phyloP scores from a whole-genome alignment of 1,284 basidiomycete genomes.

The Cryptococcus floricola region DNA sequence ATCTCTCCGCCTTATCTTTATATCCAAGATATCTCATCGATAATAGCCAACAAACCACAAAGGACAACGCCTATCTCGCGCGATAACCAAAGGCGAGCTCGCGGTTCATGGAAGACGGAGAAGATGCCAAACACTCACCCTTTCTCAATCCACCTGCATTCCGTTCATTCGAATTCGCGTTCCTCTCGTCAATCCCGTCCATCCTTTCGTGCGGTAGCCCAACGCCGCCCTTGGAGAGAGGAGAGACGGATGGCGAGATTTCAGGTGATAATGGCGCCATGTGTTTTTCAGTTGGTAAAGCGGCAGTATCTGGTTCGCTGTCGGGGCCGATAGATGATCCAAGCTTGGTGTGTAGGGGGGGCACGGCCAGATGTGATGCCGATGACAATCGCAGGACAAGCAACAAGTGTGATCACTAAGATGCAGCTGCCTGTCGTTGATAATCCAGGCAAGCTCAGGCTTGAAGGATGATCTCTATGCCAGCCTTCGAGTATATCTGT shows the following conservation, averaged over 20 bases:
- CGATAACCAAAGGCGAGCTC: background rate
- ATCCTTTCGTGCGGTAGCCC: background rate
- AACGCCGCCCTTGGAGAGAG: background rate
- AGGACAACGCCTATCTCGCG: background rate
- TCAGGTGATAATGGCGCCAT: constrained; percentile 1
- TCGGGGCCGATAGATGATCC: no score
- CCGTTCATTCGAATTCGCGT: background rate
- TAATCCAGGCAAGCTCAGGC: no score
- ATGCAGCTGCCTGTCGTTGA: no score
- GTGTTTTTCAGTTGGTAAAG: no score
- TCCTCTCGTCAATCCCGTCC: background rate
- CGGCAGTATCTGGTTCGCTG: no score
- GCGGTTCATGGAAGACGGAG: background rate
- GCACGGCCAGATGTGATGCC: background rate
- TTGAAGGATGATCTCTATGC: no score
- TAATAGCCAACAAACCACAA: background rate
- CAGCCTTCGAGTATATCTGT: no score
- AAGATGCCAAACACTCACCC: background rate
- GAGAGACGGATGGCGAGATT: background rate
- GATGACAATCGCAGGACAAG: no score
- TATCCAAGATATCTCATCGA: no score
- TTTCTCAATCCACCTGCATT: background rate
- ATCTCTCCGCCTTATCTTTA: background rate
- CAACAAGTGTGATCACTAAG: no score
- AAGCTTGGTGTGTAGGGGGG: background rate